A percentile compares a stretch with the other conserved stretches of the same genome.
These are phyloP conservation scores for Aegilops longissima DNA, from an alignment of 176 grass and related monocot species.

Conservation along the genomic window DNA sequence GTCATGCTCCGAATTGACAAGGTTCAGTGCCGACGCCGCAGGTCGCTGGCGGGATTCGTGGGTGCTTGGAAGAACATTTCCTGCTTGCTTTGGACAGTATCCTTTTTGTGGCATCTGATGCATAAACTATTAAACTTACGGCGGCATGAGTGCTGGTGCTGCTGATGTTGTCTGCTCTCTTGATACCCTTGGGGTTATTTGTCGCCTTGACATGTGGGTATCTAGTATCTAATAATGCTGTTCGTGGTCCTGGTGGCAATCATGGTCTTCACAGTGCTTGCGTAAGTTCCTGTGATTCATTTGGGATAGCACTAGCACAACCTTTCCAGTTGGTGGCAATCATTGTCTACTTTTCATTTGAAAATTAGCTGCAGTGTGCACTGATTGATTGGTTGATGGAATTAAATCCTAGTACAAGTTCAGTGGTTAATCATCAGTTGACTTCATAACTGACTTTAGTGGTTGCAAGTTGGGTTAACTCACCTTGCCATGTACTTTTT, in stretches of 20 bases:
- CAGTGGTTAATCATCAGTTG: slow-evolving; percentile 1
- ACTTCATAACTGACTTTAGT: background rate
- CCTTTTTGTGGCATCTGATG: slow-evolving; percentile 45
- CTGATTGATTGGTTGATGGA: slow-evolving; percentile 25
- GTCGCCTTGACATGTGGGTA: slow-evolving; percentile 56
- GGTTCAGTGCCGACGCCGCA: slow-evolving; percentile 35
- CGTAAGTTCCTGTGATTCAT: slow-evolving; percentile 59
- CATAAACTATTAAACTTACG: background rate
- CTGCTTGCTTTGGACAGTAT: slow-evolving; percentile 91
- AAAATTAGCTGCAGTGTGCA: slow-evolving; percentile 15
- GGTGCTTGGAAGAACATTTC: slow-evolving; percentile 88
- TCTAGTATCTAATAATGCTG: slow-evolving; percentile 82
- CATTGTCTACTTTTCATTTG: slow-evolving; percentile 25
- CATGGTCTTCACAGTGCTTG: slow-evolving; percentile 87
- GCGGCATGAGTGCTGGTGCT: slow-evolving; percentile 15
- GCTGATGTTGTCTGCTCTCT: background rate
- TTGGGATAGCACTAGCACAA: background rate
- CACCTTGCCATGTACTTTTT: slow-evolving; percentile 24
- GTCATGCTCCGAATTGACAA: background rate
- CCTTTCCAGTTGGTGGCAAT: slow-evolving; percentile 6
- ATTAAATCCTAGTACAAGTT: slow-evolving; percentile 6
- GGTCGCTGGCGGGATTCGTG: slow-evolving; percentile 88
- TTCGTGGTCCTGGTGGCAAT: slow-evolving; percentile 86
- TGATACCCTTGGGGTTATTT: slow-evolving; percentile 40
- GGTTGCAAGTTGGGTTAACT: background rate